Evolutionary conservation across 495 filamentous ascomycete genomes (phyloP).

Genomic region (Neurospora sp.): DNA sequence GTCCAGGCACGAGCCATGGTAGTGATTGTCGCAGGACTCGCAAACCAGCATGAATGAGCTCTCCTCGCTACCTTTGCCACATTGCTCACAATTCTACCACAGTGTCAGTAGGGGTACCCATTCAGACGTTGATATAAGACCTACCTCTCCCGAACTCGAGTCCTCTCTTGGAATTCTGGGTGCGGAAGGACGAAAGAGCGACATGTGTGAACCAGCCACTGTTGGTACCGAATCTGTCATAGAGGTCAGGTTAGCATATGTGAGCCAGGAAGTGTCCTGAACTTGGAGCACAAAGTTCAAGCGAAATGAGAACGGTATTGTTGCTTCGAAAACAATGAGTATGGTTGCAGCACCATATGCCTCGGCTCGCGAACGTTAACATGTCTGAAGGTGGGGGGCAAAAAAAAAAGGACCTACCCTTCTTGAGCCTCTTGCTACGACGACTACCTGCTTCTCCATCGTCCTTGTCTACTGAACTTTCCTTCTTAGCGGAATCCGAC

Average conservation of each 20-base stretch:
- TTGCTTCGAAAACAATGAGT: neutral
- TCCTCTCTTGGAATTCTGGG: slow-evolving; percentile 62
- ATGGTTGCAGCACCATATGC: neutral
- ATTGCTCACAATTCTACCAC: slow-evolving; percentile 71
- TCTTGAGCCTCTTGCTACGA: slow-evolving; percentile 86
- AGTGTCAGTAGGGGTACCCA: slow-evolving; percentile 14
- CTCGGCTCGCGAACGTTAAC: neutral
- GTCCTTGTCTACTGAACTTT: slow-evolving; percentile 49
- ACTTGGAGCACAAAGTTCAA: neutral
- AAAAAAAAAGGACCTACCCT: slow-evolving; percentile 49
- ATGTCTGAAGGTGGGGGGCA: neutral
- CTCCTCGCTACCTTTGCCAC: slow-evolving; percentile 66
- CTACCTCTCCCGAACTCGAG: slow-evolving; percentile 66
- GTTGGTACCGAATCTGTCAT: slow-evolving; percentile 70
- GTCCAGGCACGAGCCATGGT: slow-evolving; percentile 82
- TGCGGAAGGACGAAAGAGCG: slow-evolving; percentile 71
- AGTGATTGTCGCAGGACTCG: slow-evolving; percentile 84
- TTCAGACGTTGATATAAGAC: neutral
- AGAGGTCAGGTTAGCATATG: neutral
- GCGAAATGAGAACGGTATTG: neutral
- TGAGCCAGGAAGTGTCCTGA: neutral
- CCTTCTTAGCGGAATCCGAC: slow-evolving; percentile 41
- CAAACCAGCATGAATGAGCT: slow-evolving; percentile 60
- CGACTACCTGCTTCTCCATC: slow-evolving; percentile 67
- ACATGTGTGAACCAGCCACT: slow-evolving; percentile 95